A percentile compares a stretch with the other conserved stretches of the same genome.
phyloP scores from a whole-genome alignment of 2,329 filamentous ascomycete species.

The Xylaria sp. region DNA sequence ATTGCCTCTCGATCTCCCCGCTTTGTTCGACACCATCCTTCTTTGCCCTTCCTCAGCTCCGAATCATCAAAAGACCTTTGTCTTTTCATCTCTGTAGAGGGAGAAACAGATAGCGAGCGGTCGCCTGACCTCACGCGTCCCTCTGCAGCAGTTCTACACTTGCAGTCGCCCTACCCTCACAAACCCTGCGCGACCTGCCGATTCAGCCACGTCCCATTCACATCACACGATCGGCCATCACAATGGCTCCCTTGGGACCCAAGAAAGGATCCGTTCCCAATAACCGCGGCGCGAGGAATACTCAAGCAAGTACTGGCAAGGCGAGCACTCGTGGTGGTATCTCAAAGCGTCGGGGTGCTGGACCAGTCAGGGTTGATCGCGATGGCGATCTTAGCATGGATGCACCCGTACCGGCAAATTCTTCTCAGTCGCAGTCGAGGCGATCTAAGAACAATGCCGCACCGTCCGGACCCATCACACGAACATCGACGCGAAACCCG shows the following conservation, averaged over 20 bases:
- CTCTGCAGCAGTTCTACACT: conserved; percentile 4
- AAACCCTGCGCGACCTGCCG: conserved; percentile 6
- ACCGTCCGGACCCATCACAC: conserved; percentile 34
- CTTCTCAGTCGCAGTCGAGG: conserved; percentile 46
- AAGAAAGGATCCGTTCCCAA: conserved; percentile 40
- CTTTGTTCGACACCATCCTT: conserved; percentile 4
- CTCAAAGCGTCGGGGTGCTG: conserved; percentile 59
- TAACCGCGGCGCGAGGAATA: conserved; percentile 38
- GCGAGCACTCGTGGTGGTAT: conserved; percentile 59
- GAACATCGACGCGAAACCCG: conserved; percentile 42
- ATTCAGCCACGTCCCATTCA: conserved; percentile 3
- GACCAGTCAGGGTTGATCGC: conserved; percentile 57
- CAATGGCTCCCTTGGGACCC: conserved; percentile 45
- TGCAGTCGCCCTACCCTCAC: conserved; percentile 21
- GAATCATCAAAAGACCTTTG: conserved; percentile 19
- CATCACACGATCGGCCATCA: conserved; percentile 8
- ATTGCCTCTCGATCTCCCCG: conserved; percentile 1
- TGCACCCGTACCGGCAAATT: conserved; percentile 52
- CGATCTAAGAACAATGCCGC: conserved; percentile 39
- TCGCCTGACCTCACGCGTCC: conserved; percentile 27
- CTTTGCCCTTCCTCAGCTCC: conserved; percentile 22
- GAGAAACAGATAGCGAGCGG: conserved; percentile 31
- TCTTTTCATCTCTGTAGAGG: conserved; percentile 19
- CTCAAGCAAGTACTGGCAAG: conserved; percentile 39
- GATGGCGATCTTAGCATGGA: conserved; percentile 73